Base-by-base conservation (phyloP, 2,329 filamentous ascomycete species). In the Phyllosticta citrichinensis region DNA sequence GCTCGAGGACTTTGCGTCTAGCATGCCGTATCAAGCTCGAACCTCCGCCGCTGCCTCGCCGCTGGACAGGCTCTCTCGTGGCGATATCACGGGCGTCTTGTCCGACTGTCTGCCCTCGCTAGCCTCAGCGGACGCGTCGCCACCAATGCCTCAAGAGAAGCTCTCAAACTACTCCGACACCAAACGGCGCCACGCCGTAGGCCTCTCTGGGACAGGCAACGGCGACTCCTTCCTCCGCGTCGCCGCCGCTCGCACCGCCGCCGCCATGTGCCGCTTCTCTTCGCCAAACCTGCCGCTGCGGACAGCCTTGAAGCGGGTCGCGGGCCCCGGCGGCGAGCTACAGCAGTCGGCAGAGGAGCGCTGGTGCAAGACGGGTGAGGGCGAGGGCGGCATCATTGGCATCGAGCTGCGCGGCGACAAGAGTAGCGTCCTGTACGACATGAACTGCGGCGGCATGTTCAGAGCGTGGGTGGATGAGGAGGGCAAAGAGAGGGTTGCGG, bases 361-460 rank as follows among this genome's bases (percentile, higher is more conserved):
- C 52, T 94, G 89, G 88, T 80, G 80, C 1, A 80, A 77, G 60
- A 88, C 86, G 0, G 56, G 60, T 20, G 91, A 96, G 69, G 91
- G 91, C 0, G 91, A 96, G 70, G 91, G 91, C 0, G 91, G 91
- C 0, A 88, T 96, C 56, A 95, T 96, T 67, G 91, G 89, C 0
- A 88, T 92, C 54, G 87, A 91, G 68, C 72, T 82, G 22, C 77
- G 77, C 0, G 73, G 82, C 1, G 75, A 80, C 11, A 67, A 75
- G n/a, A 75, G 77, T 0, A 78, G 81, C 57, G 79, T 95, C 5
- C 75, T 92, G 17, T 87, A 86, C 71, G 88, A 92, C 67, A 91
- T 87, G 71, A 96, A 96, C 70, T 94, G 88, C 66, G 88, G 86
- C 4, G 91, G 91, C 0, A 92, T 96, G 88, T 94, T 91, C 69